Conservation (phyloP, 2,329 filamentous ascomycete species). For the Neonectria punicea region DNA sequence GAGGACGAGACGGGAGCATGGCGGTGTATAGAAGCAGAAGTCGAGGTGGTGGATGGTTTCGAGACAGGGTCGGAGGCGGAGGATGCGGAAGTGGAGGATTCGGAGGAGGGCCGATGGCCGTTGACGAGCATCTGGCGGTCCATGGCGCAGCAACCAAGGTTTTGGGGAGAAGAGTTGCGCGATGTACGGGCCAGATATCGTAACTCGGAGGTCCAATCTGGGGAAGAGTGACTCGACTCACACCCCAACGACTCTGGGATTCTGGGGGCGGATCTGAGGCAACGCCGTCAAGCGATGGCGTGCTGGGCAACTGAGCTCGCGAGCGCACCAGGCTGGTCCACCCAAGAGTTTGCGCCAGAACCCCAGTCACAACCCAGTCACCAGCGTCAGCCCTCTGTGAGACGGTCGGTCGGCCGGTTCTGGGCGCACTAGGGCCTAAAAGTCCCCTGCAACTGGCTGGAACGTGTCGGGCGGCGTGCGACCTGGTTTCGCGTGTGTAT, state of each 20-base stretch:
- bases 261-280: conserved; percentile 35
- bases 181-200: conserved; percentile 45
- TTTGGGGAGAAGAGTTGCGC: conserved; percentile 40
- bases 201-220: conserved; percentile 37
- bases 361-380: conserved; percentile 33
- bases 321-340: conserved; percentile 35
- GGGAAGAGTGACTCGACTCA: conserved; percentile 34
- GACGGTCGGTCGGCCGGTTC: conserved; percentile 27
- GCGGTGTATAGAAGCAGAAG: conserved; percentile 35
- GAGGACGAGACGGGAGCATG: conserved; percentile 31
- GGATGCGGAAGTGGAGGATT: conserved; percentile 26
- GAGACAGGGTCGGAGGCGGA: conserved; percentile 16
- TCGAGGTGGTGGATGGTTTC: conserved; percentile 28
- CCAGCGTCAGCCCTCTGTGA: conserved; percentile 26
- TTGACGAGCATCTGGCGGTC: conserved; percentile 41
- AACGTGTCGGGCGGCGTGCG: not conserved
- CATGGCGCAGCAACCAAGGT: conserved; percentile 40
- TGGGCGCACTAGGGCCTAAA: conserved; percentile 15
- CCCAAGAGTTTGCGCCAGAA: conserved; percentile 33
- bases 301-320: conserved; percentile 34
- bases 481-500: not conserved
- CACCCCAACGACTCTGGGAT: conserved; percentile 13
- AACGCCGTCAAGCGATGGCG: conserved; percentile 43
- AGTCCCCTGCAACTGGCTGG: conserved; percentile 10
- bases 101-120: conserved; percentile 38